A percentile compares a stretch with the other conserved stretches of the same genome.
These are phyloP conservation scores for Mycogone perniciosa DNA, from an alignment of 2,329 filamentous ascomycete genomes.

Conservation along the genomic window DNA sequence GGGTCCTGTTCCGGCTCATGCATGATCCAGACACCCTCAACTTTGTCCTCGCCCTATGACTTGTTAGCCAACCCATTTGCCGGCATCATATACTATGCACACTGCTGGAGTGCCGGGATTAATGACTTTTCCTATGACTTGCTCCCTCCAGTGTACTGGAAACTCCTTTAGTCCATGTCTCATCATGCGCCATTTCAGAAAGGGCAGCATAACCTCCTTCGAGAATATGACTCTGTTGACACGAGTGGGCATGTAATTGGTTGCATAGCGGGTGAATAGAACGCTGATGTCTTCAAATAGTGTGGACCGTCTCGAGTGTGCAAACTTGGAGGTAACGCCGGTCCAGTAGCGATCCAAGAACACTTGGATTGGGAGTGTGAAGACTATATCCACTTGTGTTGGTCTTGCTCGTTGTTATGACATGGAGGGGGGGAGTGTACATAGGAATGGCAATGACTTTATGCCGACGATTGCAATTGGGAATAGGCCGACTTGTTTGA, in stretches of 20 bases:
- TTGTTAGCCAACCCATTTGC: constrained; percentile 2
- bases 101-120: not conserved
- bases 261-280: constrained; percentile 71
- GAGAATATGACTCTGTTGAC: constrained; percentile 74
- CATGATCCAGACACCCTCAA: constrained; percentile 65
- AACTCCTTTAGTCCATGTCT: constrained; percentile 60
- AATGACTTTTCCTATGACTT: constrained; percentile 25
- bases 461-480: constrained; percentile 52
- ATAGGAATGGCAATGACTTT: constrained; percentile 61
- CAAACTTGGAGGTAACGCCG: constrained; percentile 29
- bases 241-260: constrained; percentile 60
- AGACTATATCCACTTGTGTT: constrained; percentile 15
- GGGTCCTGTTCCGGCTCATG: constrained; percentile 53
- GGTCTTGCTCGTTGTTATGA: not conserved
- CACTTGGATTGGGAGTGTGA: constrained; percentile 25
- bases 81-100: not conserved
- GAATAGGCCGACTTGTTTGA: constrained; percentile 60
- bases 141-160: constrained; percentile 58
- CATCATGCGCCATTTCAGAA: constrained; percentile 68
- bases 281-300: constrained; percentile 73
- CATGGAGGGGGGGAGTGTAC: constrained; percentile 38
- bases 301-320: constrained; percentile 64
- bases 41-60: constrained; percentile 29
- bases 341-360: constrained; percentile 27
- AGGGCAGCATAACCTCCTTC: constrained; percentile 65